Conservation (phyloP, 1,284 basidiomycete genomes). For the Moniliella sp. region DNA sequence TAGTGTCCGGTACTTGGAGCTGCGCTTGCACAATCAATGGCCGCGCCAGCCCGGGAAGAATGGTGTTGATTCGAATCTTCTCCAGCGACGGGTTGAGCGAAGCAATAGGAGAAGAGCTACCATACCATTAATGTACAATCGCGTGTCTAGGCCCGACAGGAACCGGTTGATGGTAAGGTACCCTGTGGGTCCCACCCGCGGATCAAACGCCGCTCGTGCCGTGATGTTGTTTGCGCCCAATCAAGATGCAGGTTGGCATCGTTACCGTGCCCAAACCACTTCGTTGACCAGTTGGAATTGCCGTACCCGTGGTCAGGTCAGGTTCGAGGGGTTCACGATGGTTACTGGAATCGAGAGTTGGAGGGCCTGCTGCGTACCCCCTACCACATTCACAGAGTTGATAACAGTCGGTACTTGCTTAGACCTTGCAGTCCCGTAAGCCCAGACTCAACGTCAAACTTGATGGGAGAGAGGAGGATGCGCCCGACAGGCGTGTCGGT, state of each 20-base stretch:
- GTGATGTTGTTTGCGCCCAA: slow-evolving; percentile 22
- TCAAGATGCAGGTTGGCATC: slow-evolving; percentile 18
- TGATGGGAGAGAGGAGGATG: slow-evolving; percentile 51
- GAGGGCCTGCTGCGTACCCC: slow-evolving; percentile 47
- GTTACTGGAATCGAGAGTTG: slow-evolving; percentile 41
- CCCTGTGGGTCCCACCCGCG: slow-evolving; percentile 47
- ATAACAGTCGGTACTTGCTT: slow-evolving; percentile 43
- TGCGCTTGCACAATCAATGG: slow-evolving; percentile 44
- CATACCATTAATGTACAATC: slow-evolving; percentile 38
- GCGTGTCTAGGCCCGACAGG: slow-evolving; percentile 39
- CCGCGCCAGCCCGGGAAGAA: slow-evolving; percentile 45
- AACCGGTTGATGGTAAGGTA: slow-evolving; percentile 49
- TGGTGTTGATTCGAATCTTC: slow-evolving; percentile 43
- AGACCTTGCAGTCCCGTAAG: slow-evolving; percentile 48
- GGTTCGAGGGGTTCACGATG: slow-evolving; percentile 53
- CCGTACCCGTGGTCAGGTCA: slow-evolving; percentile 39
- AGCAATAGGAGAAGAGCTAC: slow-evolving; percentile 43
- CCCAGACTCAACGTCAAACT: slow-evolving; percentile 50
- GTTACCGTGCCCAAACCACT: slow-evolving; percentile 12
- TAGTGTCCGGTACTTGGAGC: slow-evolving; percentile 43
- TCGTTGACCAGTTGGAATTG: slow-evolving; percentile 43
- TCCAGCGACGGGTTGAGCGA: slow-evolving; percentile 48
- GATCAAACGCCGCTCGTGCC: slow-evolving; percentile 35
- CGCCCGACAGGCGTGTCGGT: slow-evolving; percentile 48
- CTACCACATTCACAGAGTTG: slow-evolving; percentile 47